phyloP scores from a whole-genome alignment of 2,329 filamentous ascomycete species.

The Cordyceps javanica region DNA sequence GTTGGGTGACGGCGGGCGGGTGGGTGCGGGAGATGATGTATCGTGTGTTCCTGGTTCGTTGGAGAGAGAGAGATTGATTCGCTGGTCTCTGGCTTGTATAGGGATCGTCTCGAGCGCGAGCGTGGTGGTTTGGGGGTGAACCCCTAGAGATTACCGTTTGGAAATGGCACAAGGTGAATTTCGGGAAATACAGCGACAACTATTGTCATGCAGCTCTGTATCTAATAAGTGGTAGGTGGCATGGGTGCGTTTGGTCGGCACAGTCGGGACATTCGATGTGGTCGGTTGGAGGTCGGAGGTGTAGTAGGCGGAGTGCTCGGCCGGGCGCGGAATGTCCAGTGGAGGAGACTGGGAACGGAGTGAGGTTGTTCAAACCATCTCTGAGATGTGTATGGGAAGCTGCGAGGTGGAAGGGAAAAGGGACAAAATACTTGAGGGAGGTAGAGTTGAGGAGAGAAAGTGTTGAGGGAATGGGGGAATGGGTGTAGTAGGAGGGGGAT shows the following conservation, averaged over 20 bases:
- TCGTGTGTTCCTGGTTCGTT: background rate
- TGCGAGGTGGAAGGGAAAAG: background rate
- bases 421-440: background rate
- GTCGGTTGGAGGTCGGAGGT: background rate
- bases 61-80: background rate
- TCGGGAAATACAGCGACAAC: no score
- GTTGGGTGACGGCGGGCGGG: background rate
- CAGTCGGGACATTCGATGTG: no score
- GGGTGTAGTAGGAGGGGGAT: background rate
- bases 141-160: no score
- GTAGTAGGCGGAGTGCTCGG: background rate
- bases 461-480: background rate
- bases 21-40: background rate
- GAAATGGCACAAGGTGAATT: no score
- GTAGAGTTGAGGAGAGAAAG: background rate
- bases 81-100: background rate
- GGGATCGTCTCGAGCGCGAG: no score
- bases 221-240: slow-evolving; percentile 2
- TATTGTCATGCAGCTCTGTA: background rate
- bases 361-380: background rate
- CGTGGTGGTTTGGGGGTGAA: no score
- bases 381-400: background rate
- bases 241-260: background rate
- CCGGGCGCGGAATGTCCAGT: slow-evolving; percentile 3
- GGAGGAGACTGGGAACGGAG: background rate